Evolutionary conservation across 768 basidiomycete species (phyloP).

Genomic region (Pholiota conissans): DNA sequence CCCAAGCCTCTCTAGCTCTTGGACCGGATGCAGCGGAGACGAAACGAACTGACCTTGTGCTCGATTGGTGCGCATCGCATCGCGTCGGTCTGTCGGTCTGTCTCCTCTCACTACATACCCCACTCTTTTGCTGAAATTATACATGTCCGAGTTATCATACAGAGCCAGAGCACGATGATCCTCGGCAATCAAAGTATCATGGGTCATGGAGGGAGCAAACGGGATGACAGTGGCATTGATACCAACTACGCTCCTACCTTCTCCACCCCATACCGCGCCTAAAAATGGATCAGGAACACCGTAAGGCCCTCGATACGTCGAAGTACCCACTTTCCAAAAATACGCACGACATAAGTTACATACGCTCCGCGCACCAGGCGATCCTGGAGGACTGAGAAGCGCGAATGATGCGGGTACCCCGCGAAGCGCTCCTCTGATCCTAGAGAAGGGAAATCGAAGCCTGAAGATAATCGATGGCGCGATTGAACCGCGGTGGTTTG

Average conservation of each 20-base stretch:
- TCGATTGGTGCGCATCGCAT: not conserved
- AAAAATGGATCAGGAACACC: not conserved
- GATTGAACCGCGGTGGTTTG: not conserved
- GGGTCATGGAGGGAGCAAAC: not conserved
- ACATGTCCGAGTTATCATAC: not conserved
- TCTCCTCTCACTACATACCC: not conserved
- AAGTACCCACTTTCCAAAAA: not conserved
- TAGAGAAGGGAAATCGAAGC: not conserved
- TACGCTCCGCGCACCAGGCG: not conserved
- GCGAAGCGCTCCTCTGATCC: not conserved
- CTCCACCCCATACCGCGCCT: not conserved
- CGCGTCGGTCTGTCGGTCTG: no score
- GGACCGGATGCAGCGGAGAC: not conserved
- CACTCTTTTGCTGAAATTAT: not conserved
- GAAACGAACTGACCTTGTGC: not conserved
- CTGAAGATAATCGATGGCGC: no score
- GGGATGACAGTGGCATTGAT: conserved; percentile 1
- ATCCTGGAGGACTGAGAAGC: not conserved
- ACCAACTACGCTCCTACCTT: not conserved
- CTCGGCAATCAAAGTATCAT: conserved; percentile 2
- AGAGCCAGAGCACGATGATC: conserved; percentile 9
- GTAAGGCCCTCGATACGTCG: not conserved
- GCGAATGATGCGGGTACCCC: not conserved
- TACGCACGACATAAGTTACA: not conserved
- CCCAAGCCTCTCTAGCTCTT: not conserved